Evolutionary conservation across 2,329 filamentous ascomycete genomes (phyloP).

Genomic region (Truncatella angustata): DNA sequence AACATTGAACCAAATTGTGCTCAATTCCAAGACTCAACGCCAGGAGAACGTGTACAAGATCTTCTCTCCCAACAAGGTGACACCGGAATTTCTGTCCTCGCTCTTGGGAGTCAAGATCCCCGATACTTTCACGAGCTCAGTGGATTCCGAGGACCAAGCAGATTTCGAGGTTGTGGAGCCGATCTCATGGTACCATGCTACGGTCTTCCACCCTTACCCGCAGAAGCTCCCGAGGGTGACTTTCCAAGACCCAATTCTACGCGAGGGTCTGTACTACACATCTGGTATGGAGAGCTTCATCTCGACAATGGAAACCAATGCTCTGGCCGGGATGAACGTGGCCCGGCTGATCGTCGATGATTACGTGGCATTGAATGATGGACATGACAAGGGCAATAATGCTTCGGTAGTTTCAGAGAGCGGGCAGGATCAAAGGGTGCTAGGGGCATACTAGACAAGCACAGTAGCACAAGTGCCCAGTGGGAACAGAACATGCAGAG

Average conservation of each 20-base stretch:
- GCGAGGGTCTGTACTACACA: conserved; percentile 66
- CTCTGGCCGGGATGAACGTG: conserved; percentile 85
- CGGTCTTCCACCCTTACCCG: conserved; percentile 83
- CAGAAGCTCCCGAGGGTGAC: conserved; percentile 79
- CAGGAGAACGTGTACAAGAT: conserved; percentile 64
- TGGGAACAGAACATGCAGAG: too few species aligned
- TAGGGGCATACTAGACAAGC: background rate
- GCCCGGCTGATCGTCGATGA: conserved; percentile 68
- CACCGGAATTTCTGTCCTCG: conserved; percentile 49
- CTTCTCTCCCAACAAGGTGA: conserved; percentile 56
- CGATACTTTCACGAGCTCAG: conserved; percentile 29
- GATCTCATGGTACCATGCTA: conserved; percentile 75
- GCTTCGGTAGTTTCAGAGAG: background rate
- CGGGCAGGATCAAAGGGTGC: background rate
- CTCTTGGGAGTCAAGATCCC: conserved; percentile 51
- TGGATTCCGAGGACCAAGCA: conserved; percentile 15
- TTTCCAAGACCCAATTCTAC: conserved; percentile 78
- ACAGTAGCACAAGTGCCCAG: background rate
- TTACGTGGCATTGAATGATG: conserved; percentile 25
- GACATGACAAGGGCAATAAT: background rate
- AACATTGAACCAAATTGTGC: conserved; percentile 65
- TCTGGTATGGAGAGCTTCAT: conserved; percentile 89
- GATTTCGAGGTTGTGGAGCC: conserved; percentile 35
- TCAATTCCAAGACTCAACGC: conserved; percentile 56
- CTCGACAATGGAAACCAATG: conserved; percentile 95